Conservation (phyloP, 768 basidiomycete genomes). For the Kwoniella mangroviensis region DNA sequence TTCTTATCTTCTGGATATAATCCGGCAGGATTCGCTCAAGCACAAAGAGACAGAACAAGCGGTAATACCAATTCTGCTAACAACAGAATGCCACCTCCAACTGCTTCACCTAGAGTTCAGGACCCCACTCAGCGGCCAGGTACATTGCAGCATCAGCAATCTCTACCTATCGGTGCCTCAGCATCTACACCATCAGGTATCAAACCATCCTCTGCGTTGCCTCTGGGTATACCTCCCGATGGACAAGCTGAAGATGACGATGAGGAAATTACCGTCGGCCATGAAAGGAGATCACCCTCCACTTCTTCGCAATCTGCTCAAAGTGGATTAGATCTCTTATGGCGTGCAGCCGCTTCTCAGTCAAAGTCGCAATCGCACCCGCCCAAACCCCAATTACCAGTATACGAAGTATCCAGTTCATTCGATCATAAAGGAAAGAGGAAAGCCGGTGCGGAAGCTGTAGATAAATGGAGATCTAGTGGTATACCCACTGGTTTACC, state of each 20-base stretch:
- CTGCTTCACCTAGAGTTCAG: conserved; percentile 8
- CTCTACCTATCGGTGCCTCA: conserved; percentile 34
- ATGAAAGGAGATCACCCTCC: conserved; percentile 39
- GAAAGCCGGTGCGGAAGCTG: conserved; percentile 50
- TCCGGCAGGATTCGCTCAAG: conserved; percentile 6
- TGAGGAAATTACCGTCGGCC: conserved; percentile 49
- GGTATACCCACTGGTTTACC: conserved; percentile 38
- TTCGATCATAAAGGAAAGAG: conserved; percentile 47
- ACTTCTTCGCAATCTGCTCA: conserved; percentile 48
- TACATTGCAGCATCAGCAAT: conserved; percentile 19
- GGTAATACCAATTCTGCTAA: conserved; percentile 8
- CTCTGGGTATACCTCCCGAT: conserved; percentile 25
- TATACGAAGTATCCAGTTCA: not conserved
- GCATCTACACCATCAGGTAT: conserved; percentile 33
- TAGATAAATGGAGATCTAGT: conserved; percentile 48
- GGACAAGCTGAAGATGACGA: conserved; percentile 45
- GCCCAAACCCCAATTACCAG: conserved; percentile 4
- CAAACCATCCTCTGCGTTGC: conserved; percentile 27
- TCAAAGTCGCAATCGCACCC: conserved; percentile 10
- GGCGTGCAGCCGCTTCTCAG: conserved; percentile 33
- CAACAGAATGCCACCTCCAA: conserved; percentile 41
- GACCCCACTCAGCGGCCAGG: conserved; percentile 16
- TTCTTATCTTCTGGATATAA: conserved; percentile 15
- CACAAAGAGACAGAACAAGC: conserved; percentile 7
- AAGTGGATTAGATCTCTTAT: conserved; percentile 45